A percentile compares a stretch with the other conserved stretches of the same genome.
These are phyloP conservation scores for Erythrobasidium hasegawianum DNA, from an alignment of 1,284 basidiomycete species.

Conservation along the genomic window DNA sequence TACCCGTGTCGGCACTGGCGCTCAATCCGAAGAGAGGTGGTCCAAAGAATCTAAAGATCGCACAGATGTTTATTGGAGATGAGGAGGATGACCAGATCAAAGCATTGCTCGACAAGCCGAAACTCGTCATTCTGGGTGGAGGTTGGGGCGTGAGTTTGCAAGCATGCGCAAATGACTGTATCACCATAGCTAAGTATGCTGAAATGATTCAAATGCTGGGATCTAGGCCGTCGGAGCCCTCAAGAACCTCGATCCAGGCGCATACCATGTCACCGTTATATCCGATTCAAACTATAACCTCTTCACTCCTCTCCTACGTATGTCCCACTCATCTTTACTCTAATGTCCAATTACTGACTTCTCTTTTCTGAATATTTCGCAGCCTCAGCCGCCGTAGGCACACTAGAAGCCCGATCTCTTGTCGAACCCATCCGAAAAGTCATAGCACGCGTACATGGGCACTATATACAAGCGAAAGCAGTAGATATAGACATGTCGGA, in stretches of 20 bases:
- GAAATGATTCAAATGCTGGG: neutral
- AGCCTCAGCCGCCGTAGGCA: slow-evolving; percentile 68
- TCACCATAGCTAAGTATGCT: neutral
- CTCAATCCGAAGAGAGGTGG: slow-evolving; percentile 76
- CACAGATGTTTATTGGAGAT: slow-evolving; percentile 61
- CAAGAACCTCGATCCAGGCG: slow-evolving; percentile 67
- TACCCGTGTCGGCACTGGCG: slow-evolving; percentile 77
- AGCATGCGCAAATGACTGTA: no score
- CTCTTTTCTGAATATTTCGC: no score
- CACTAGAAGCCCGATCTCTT: slow-evolving; percentile 81
- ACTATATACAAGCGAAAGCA: slow-evolving; percentile 77
- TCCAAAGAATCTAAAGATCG: slow-evolving; percentile 83
- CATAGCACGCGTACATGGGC: slow-evolving; percentile 78
- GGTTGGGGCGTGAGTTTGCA: slow-evolving; percentile 83
- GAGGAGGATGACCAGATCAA: slow-evolving; percentile 56
- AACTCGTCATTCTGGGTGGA: slow-evolving; percentile 85
- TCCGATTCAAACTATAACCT: slow-evolving; percentile 46
- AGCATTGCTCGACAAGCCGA: slow-evolving; percentile 66
- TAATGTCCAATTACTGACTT: no score
- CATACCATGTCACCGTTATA: slow-evolving; percentile 87
- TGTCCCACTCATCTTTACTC: no score
- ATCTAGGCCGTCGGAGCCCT: slow-evolving; percentile 73
- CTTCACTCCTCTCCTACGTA: slow-evolving; percentile 43
- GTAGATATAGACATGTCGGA: slow-evolving; percentile 82
- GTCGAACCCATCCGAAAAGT: slow-evolving; percentile 89